A percentile compares a stretch with the other conserved stretches of the same genome.
Conservation (phyloP, 768 basidiomycete species). For the Rhizopogon roseolus region DNA sequence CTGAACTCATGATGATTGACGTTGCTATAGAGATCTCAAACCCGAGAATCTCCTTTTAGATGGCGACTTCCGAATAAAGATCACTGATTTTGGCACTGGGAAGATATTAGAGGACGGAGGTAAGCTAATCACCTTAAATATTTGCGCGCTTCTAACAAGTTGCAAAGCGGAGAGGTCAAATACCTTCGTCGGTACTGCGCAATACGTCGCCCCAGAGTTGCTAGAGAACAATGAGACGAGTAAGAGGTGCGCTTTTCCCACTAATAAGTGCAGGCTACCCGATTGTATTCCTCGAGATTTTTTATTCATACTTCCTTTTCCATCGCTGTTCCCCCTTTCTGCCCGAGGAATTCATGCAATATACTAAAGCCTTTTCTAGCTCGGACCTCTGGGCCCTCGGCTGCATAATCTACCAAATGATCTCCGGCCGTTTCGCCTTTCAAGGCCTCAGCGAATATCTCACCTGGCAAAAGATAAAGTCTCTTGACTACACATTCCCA, state of each 20-base stretch:
- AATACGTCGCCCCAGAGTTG: conserved; percentile 87
- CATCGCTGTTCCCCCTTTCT: not conserved
- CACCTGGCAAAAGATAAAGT: conserved; percentile 92
- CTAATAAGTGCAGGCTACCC: not conserved
- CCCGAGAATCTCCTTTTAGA: conserved; percentile 92
- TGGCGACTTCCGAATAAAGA: conserved; percentile 77
- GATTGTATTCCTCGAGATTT: not conserved
- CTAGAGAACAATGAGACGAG: conserved; percentile 70
- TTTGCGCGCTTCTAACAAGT: conserved; percentile 19
- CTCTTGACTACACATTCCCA: conserved; percentile 82
- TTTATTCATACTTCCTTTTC: not conserved
- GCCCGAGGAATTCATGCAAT: no score
- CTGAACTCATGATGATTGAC: not conserved
- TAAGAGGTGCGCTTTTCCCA: conserved; percentile 50
- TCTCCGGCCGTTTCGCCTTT: conserved; percentile 89
- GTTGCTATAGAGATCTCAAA: conserved; percentile 57
- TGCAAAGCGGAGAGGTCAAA: conserved; percentile 47
- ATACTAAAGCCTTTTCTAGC: conserved; percentile 32
- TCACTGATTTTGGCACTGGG: conserved; percentile 97
- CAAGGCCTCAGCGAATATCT: conserved; percentile 88
- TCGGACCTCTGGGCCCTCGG: conserved; percentile 96
- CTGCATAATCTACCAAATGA: conserved; percentile 91
- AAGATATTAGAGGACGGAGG: conserved; percentile 60
- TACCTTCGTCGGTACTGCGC: conserved; percentile 87
- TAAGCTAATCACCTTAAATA: conserved; percentile 26